A percentile compares a stretch with the other conserved stretches of the same genome.
phyloP scores from a whole-genome alignment of 768 basidiomycete species.

The Amylocystis lapponica region DNA sequence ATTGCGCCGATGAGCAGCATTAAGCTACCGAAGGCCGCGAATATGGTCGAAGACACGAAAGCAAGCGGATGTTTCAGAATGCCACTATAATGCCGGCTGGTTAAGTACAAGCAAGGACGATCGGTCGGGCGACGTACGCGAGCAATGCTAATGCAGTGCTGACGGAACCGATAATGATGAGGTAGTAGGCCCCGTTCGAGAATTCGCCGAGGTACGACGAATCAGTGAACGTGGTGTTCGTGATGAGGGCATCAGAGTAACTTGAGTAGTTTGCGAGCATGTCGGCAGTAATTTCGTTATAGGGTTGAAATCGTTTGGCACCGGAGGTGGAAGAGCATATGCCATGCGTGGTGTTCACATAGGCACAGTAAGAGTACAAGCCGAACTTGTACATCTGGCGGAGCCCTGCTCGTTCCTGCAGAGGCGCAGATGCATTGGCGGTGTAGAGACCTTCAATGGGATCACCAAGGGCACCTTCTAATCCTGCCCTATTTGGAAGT shows the following conservation, averaged over 20 bases:
- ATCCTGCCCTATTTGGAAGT: conserved; percentile 47
- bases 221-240: conserved; percentile 47
- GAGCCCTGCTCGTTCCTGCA: conserved; percentile 51
- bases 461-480: conserved; percentile 46
- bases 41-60: conserved; percentile 61
- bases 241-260: conserved; percentile 48
- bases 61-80: conserved; percentile 56
- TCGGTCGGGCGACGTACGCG: conserved; percentile 50
- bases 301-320: conserved; percentile 61
- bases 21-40: conserved; percentile 54
- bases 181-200: conserved; percentile 69
- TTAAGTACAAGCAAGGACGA: conserved; percentile 5
- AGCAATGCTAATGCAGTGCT: conserved; percentile 59
- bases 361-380: conserved; percentile 78
- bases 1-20: conserved; percentile 64
- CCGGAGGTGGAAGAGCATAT: conserved; percentile 57
- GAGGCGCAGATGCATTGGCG: conserved; percentile 55
- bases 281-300: conserved; percentile 55
- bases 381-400: conserved; percentile 73
- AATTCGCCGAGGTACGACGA: conserved; percentile 56
- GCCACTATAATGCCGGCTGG: conserved; percentile 39
- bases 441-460: conserved; percentile 62
- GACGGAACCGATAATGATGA: conserved; percentile 68
- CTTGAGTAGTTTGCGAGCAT: conserved; percentile 59
- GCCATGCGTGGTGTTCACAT: conserved; percentile 52